Base-by-base conservation (phyloP, 495 filamentous ascomycete genomes). In the Achaetomiella virescens region DNA sequence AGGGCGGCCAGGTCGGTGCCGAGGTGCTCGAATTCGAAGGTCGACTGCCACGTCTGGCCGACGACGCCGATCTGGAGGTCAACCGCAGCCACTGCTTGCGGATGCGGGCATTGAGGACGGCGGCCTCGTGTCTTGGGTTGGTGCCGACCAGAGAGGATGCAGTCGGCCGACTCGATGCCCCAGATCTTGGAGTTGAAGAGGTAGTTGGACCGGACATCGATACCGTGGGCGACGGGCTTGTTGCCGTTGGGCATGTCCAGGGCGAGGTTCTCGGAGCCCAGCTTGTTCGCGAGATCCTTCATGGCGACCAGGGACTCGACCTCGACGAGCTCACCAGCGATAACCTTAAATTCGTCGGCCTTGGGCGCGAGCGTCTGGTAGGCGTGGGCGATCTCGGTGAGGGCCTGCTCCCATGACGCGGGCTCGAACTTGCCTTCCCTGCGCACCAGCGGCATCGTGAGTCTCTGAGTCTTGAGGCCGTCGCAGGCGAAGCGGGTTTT, bases 401-500 rank as follows among this genome's bases (percentile, higher is more conserved):
- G 77, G 12, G 89, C 93, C 66, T 97, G 89, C 69, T 96, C 91
- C 93, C 93, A 98, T 3, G 89, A 85, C 7, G 85, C 88, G 17
- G 93, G 90, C 61, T 88, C 78, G 71, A 97, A 97, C 64, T 90
- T 88, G 60, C 89, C 85, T 41, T 91, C 87, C 48, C 84, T 82
- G 65, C 95, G 88, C 59, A 96, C 87, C 38, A 98, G 74, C 5
- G 93, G 93, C 41, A 89, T 93, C 31, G 93, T 97, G 21, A 98
- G 78, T 54, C 93, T 79, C 70, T 98, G 93, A 31, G 91, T 96
- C 79, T 86, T 91, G 57, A 98, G 75, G n/a, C 92, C 93, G 73
- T 98, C 93, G 70, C 91, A 96, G 8, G 93, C 92, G 71, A 97
- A 98, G 29, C 93, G 81, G 21, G 90, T 86, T 77, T 98, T 98